A percentile compares a stretch with the other conserved stretches of the same genome.
Conservation (phyloP, 169 alveolate genomes). For the Sarcocystis neurona region DNA sequence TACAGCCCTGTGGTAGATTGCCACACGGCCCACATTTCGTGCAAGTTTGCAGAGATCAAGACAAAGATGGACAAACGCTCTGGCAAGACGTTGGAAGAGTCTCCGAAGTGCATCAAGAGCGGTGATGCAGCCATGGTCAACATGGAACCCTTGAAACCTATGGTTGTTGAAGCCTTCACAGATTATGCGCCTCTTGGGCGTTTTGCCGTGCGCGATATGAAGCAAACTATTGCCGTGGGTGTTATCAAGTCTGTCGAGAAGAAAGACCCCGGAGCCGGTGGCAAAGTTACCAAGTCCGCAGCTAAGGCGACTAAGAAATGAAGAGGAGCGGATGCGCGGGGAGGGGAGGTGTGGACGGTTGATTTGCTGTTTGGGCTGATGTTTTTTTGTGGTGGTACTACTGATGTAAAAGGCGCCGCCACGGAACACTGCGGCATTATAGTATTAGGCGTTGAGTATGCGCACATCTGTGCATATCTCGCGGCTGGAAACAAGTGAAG, state of each 20-base stretch:
- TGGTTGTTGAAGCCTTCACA: constrained; percentile 95
- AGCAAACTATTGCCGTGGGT: constrained; percentile 99
- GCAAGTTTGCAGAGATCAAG: constrained; percentile 93
- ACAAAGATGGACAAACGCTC: constrained; percentile 96
- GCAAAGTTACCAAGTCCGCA: constrained; percentile 81
- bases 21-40: constrained; percentile 98
- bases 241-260: constrained; percentile 94
- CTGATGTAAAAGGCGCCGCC: too few species aligned
- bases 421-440: too few species aligned
- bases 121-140: constrained; percentile 97
- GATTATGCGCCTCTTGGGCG: constrained; percentile 99
- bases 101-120: constrained; percentile 93
- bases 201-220: constrained; percentile 98
- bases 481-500: too few species aligned
- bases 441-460: too few species aligned
- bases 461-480: too few species aligned
- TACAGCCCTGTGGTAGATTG: constrained; percentile 97
- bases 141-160: constrained; percentile 95
- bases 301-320: constrained; percentile 61
- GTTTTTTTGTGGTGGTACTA: too few species aligned
- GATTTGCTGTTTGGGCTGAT: too few species aligned
- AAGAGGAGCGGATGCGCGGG: too few species aligned
- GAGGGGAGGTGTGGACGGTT: too few species aligned
- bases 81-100: constrained; percentile 94
- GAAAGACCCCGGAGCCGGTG: constrained; percentile 91